These are phyloP conservation scores for Penicillium sumatraense DNA, from an alignment of 2,329 filamentous ascomycete species.

Conservation along the genomic window DNA sequence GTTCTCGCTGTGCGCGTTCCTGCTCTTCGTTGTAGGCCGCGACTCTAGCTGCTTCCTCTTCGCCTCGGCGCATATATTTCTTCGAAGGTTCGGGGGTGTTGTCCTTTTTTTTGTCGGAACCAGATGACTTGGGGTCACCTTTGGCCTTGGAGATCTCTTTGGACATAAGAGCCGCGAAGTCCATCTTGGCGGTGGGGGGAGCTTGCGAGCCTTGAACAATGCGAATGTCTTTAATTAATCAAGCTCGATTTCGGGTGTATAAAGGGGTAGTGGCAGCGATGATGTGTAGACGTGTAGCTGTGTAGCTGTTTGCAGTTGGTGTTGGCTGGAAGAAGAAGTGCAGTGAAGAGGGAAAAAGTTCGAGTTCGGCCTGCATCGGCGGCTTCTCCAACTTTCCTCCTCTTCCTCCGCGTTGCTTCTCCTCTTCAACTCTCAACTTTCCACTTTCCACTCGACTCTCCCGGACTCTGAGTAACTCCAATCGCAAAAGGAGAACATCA, in stretches of 20 bases:
- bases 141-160: slow-evolving; percentile 88
- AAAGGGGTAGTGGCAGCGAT: too few species aligned
- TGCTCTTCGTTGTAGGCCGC: slow-evolving; percentile 84
- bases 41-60: slow-evolving; percentile 80
- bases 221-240: neutral
- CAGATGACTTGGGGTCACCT: slow-evolving; percentile 42
- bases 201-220: neutral
- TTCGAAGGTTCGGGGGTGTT: slow-evolving; percentile 48
- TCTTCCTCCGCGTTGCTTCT: too few species aligned
- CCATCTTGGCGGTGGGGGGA: slow-evolving; percentile 63
- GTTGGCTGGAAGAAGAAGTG: slow-evolving; percentile 4
- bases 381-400: slow-evolving; percentile 5
- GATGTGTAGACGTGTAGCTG: neutral
- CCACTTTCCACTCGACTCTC: too few species aligned
- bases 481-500: too few species aligned
- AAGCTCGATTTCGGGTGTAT: neutral
- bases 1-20: slow-evolving; percentile 71
- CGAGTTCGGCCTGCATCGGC: neutral
- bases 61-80: slow-evolving; percentile 84
- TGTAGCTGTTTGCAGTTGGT: neutral
- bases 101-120: slow-evolving; percentile 19
- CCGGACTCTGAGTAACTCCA: too few species aligned
- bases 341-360: neutral
- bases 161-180: slow-evolving; percentile 92
- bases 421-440: too few species aligned